These are phyloP conservation scores for Pittosporum tobira DNA, from an alignment of 129 eudicot species.

Conservation along the genomic window DNA sequence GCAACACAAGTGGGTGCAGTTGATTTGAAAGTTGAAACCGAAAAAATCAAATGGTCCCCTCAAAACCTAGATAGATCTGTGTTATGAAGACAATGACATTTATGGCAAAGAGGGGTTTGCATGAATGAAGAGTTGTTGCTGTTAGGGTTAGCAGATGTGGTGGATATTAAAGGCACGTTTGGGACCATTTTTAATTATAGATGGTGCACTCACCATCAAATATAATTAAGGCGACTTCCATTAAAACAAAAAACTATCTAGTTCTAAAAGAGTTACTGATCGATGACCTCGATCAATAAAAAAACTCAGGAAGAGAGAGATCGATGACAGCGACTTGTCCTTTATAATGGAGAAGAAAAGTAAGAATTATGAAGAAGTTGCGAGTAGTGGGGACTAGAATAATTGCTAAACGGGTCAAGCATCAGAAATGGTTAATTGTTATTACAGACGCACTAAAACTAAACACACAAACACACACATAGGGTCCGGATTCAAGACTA, in stretches of 20 bases:
- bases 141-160: too few relatives aligned
- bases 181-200: too few relatives aligned
- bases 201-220: too few relatives aligned
- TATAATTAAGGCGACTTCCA: too few relatives aligned
- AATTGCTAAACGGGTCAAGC: conserved; percentile 18
- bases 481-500: too few relatives aligned
- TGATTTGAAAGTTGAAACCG: too few relatives aligned
- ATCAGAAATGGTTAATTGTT: conserved; percentile 10
- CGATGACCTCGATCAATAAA: too few relatives aligned
- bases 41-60: too few relatives aligned
- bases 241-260: too few relatives aligned
- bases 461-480: too few relatives aligned
- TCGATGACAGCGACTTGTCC: conserved; percentile 24
- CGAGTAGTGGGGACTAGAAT: conserved; percentile 15
- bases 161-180: too few relatives aligned
- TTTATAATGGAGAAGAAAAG: conserved; percentile 14
- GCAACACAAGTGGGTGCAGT: conserved; percentile 9
- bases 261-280: too few relatives aligned
- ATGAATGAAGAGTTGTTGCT: conserved; percentile 36
- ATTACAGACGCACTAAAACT: conserved; percentile 9
- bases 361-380: conserved; percentile 11
- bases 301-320: conserved; percentile 11
- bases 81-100: conserved; percentile 23
- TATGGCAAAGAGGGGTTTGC: conserved; percentile 28
- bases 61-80: neutral